Percentiles rank a stretch among this genome's conserved stretches.
phyloP scores from a whole-genome alignment of 2,329 filamentous ascomycete species.

The Calonectria crousiana region DNA sequence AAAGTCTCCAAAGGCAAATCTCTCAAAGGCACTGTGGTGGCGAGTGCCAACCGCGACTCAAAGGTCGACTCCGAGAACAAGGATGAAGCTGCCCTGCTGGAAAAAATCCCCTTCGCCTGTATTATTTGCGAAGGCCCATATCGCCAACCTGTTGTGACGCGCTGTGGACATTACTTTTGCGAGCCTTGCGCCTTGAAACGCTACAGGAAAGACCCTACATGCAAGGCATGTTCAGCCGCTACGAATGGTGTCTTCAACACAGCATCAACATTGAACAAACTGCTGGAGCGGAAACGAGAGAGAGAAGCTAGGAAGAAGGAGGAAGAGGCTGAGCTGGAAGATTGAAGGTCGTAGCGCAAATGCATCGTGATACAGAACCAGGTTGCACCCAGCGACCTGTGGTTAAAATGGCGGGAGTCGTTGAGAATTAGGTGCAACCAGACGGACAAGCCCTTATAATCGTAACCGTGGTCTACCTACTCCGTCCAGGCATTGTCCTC shows the following conservation, averaged over 20 bases:
- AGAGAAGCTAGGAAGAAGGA: constrained; percentile 55
- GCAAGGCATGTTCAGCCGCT: constrained; percentile 85
- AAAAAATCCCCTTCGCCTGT: constrained; percentile 90
- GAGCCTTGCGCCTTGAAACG: constrained; percentile 87
- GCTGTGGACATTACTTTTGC: constrained; percentile 97
- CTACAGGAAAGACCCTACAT: constrained; percentile 88
- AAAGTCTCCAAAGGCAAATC: constrained; percentile 79
- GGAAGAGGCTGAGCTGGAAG: not conserved
- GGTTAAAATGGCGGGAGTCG: not conserved
- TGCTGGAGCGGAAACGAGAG: constrained; percentile 80
- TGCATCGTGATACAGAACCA: not conserved
- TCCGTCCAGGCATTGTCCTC: too few species aligned
- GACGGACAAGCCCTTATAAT: too few species aligned
- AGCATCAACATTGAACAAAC: constrained; percentile 83
- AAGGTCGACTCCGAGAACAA: constrained; percentile 56
- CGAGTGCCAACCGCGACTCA: constrained; percentile 65
- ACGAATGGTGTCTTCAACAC: constrained; percentile 92
- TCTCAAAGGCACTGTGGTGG: constrained; percentile 70
- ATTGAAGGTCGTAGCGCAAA: not conserved
- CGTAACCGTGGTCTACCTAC: too few species aligned
- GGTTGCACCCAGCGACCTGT: too few species aligned
- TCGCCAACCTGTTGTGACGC: constrained; percentile 84
- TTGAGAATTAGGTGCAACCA: too few species aligned
- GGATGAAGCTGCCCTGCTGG: constrained; percentile 77
- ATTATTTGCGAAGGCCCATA: constrained; percentile 87